Percentiles rank a stretch among this genome's conserved stretches.
Evolutionary conservation across 768 basidiomycete genomes (phyloP).

Genomic region (Naganishia vishniacii): DNA sequence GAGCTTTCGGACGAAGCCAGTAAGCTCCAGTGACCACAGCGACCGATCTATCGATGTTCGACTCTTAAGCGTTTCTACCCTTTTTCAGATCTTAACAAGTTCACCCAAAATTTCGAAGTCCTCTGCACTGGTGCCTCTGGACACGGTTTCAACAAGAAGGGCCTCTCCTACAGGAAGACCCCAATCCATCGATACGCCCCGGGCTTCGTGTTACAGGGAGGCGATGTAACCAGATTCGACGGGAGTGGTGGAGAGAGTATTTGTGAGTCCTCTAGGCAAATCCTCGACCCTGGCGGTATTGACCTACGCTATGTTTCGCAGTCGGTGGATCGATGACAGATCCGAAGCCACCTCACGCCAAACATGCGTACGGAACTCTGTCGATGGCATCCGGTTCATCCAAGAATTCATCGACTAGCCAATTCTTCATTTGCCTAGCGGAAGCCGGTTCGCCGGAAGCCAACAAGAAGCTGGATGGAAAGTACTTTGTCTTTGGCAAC

Average conservation of each 20-base stretch:
- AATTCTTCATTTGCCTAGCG: constrained; percentile 35
- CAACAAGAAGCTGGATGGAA: constrained; percentile 54
- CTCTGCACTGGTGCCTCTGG: constrained; percentile 54
- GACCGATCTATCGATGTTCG: constrained; percentile 34
- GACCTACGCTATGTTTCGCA: constrained; percentile 46
- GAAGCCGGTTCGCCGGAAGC: constrained; percentile 39
- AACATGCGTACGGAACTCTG: constrained; percentile 52
- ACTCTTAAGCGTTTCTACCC: background rate
- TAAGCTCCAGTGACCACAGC: too few relatives aligned
- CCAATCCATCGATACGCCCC: constrained; percentile 54
- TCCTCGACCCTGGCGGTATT: constrained; percentile 41
- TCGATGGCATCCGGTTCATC: constrained; percentile 58
- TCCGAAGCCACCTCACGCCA: constrained; percentile 54
- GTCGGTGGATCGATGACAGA: constrained; percentile 55
- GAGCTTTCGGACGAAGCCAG: constrained; percentile 20
- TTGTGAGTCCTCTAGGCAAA: constrained; percentile 36
- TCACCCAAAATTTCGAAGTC: constrained; percentile 54
- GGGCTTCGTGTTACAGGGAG: constrained; percentile 57
- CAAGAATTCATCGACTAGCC: constrained; percentile 42
- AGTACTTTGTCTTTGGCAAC: constrained; percentile 54
- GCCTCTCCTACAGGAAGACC: constrained; percentile 52
- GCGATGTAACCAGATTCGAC: constrained; percentile 56
- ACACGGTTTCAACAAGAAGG: constrained; percentile 54
- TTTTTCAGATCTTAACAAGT: constrained; percentile 52
- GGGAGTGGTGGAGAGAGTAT: constrained; percentile 56